Percentiles rank a stretch among this genome's conserved stretches.
phyloP scores from a whole-genome alignment of 2,329 filamentous ascomycete species.

The Escovopsis sp. region DNA sequence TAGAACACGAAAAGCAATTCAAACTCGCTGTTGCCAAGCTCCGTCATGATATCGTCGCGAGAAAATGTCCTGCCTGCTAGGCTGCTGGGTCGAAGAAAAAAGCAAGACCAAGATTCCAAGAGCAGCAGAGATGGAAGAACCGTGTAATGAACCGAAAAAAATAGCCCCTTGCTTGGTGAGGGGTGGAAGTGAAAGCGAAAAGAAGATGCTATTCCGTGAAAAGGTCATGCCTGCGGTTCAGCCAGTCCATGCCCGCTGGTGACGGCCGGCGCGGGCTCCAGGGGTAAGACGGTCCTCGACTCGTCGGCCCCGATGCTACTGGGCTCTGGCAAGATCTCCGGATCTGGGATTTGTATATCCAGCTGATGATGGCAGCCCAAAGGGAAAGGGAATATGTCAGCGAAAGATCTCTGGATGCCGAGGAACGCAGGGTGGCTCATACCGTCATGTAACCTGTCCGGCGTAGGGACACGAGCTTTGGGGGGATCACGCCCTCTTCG shows the following conservation, averaged over 20 bases:
- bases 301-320: conserved; percentile 28
- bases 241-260: conserved; percentile 8
- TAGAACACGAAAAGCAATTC: too few species aligned
- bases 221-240: not conserved
- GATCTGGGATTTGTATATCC: conserved; percentile 70
- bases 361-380: conserved; percentile 30
- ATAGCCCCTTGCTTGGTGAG: too few species aligned
- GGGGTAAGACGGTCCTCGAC: conserved; percentile 18
- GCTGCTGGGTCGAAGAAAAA: too few species aligned
- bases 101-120: too few species aligned
- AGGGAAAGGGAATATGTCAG: conserved; percentile 5
- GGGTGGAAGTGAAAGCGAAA: too few species aligned
- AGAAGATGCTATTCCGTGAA: too few species aligned
- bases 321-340: conserved; percentile 46
- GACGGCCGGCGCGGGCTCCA: conserved; percentile 17
- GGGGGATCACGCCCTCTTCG: conserved; percentile 37
- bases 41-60: too few species aligned
- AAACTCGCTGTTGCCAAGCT: too few species aligned
- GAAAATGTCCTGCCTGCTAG: too few species aligned
- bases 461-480: conserved; percentile 64
- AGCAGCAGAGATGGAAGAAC: too few species aligned
- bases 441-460: conserved; percentile 80
- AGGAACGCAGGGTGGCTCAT: conserved; percentile 16
- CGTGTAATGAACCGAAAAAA: too few species aligned
- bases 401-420: not conserved